Conservation (phyloP, 31 red algal species). For the Endocladia muricata region DNA sequence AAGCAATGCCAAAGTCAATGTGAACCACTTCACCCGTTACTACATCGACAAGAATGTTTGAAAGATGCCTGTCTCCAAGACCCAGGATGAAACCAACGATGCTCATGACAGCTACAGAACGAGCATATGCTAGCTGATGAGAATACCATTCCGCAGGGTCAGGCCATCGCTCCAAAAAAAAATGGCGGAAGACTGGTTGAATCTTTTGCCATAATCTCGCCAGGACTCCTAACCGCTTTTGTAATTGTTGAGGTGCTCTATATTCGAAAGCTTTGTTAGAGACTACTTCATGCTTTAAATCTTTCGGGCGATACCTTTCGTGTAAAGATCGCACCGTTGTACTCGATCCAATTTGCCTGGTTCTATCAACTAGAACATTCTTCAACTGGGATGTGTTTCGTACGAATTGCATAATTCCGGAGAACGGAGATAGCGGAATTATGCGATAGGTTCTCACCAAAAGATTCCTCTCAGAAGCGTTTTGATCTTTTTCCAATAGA, state of each 20-base stretch:
- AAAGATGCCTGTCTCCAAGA: conserved; percentile 89
- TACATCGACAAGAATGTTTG: conserved; percentile 82
- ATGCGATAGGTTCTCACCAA: conserved; percentile 84
- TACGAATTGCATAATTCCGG: conserved; percentile 92
- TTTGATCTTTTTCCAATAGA: conserved; percentile 56
- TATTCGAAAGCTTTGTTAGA: conserved; percentile 27
- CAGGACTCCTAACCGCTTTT: conserved; percentile 31
- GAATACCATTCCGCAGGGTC: conserved; percentile 77
- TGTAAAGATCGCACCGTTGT: conserved; percentile 37
- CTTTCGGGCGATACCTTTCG: conserved; percentile 63
- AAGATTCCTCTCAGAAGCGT: conserved; percentile 62
- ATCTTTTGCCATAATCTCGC: conserved; percentile 61
- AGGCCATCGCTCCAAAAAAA: conserved; percentile 87
- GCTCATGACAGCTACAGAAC: conserved; percentile 86
- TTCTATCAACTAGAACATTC: conserved; percentile 60
- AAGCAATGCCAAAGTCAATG: conserved; percentile 93
- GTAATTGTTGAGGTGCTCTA: neutral
- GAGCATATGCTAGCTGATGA: conserved; percentile 78
- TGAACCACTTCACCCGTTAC: conserved; percentile 87
- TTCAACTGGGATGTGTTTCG: conserved; percentile 66
- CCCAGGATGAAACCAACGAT: conserved; percentile 93
- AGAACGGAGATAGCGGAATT: conserved; percentile 84
- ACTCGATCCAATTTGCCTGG: conserved; percentile 5
- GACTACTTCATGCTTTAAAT: conserved; percentile 45
- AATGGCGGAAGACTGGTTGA: conserved; percentile 86